Evolutionary conservation across 306 rosid genomes (phyloP), one percentile per base, ranked within the genome.

Genomic region (Vigna nakashimae): DNA sequence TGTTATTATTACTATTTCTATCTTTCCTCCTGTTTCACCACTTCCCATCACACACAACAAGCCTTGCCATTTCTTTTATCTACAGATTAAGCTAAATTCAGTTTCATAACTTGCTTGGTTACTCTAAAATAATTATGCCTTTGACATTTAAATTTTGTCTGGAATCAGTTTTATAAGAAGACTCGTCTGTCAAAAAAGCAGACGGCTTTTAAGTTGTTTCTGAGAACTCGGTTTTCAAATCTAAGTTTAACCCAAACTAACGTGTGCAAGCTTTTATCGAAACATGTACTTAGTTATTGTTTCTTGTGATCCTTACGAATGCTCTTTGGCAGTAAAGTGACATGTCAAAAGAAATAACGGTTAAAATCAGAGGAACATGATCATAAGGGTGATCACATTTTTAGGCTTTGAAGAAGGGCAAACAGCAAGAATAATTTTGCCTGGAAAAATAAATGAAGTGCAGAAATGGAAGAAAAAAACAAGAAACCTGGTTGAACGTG

Each of bases 371-470:
- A 71, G 71, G 68, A 71, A 24, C 22, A 84, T 79, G 81, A 79
- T 65, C 55, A 75, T 53, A 66, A 68, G 82, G 77, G 68, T 75
- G 56, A 79, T 77, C 71, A 66, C 57, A 4, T 38, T 85, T 30
- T 82, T 84, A 86, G 87, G 87, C 82, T 88, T 89, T 86, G 59
- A 63, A 88, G 81, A 79, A 78, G 79, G 83, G 36, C 74, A 60
- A 40, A 16, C 16, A 65, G 1, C 36, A 80, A 15, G 65, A 79
- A 78, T 59, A 83, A 87, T 42, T 84, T 82, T 79, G 74, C 56
- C 68, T 28, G 55, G 46, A 7, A 45, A 38, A 75, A 66, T 81
- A 32, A 52, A 42, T 42, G 3, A 50, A 46, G 65, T 63, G 73
- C 74, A 78, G 52, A 84, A 77, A 74, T 65, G 86, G 78, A 79